Evolutionary conservation across 495 filamentous ascomycete genomes (phyloP).

Genomic region (Lophiotrema nucula): DNA sequence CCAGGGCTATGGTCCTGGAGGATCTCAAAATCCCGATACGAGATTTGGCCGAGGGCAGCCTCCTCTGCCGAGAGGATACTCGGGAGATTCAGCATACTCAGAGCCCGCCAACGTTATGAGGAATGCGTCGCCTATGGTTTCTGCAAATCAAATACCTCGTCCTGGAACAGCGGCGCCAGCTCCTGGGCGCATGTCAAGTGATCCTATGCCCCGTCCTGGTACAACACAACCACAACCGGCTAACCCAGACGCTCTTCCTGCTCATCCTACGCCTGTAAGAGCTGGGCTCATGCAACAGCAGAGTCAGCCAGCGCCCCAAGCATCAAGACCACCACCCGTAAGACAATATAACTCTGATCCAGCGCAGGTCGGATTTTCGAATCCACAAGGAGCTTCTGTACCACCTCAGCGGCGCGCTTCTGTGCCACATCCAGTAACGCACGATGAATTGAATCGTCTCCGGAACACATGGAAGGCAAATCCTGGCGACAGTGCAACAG

Average conservation of each 20-base stretch:
- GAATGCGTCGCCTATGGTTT: conserved; percentile 23
- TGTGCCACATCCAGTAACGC: conserved; percentile 62
- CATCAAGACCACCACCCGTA: conserved; percentile 64
- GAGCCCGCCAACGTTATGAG: conserved; percentile 32
- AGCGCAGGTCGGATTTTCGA: conserved; percentile 37
- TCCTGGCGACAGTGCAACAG: conserved; percentile 66
- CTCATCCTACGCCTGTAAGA: conserved; percentile 78
- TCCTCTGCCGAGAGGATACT: conserved; percentile 30
- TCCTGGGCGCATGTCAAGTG: conserved; percentile 23
- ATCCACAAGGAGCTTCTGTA: conserved; percentile 38
- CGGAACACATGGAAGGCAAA: conserved; percentile 64
- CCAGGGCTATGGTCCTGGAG: conserved; percentile 13
- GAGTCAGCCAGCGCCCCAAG: conserved; percentile 25
- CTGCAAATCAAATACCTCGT: conserved; percentile 15
- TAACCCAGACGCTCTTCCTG: conserved; percentile 65
- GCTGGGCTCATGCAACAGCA: conserved; percentile 60
- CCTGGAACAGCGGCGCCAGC: conserved; percentile 23
- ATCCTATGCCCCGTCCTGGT: conserved; percentile 25
- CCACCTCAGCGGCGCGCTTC: conserved; percentile 26
- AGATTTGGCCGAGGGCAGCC: conserved; percentile 20
- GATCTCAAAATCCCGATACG: conserved; percentile 19
- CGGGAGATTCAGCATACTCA: conserved; percentile 30
- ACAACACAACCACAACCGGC: conserved; percentile 41
- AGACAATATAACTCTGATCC: conserved; percentile 64
- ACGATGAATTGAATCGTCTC: conserved; percentile 71